These are phyloP conservation scores for Colletotrichum sp. DNA, from an alignment of 2,329 filamentous ascomycete species.

Conservation along the genomic window DNA sequence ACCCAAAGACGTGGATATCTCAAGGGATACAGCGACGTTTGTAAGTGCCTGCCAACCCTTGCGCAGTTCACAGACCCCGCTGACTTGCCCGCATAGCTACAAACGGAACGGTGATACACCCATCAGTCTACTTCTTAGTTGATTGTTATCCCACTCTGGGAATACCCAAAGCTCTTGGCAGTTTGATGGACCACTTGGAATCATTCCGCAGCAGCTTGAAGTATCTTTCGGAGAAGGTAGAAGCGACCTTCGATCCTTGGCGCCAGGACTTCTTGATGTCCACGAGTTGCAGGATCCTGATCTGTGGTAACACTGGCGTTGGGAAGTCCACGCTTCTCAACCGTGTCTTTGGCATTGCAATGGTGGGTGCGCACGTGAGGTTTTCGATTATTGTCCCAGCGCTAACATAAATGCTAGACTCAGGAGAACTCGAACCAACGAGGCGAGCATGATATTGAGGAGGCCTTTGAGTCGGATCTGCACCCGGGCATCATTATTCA, in stretches of 20 bases:
- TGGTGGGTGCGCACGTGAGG: not conserved
- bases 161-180: not conserved
- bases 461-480: slow-evolving; percentile 30
- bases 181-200: not conserved
- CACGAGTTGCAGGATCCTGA: slow-evolving; percentile 24
- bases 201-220: not conserved
- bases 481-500: slow-evolving; percentile 31
- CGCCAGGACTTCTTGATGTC: not conserved
- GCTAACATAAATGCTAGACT: slow-evolving; percentile 6
- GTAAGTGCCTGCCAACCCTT: not conserved
- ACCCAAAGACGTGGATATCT: not conserved
- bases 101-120: slow-evolving; percentile 12
- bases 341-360: slow-evolving; percentile 27
- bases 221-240: not conserved
- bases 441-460: slow-evolving; percentile 30
- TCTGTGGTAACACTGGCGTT: slow-evolving; percentile 30
- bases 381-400: too few species aligned
- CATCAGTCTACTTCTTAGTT: slow-evolving; percentile 11
- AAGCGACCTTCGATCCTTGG: not conserved
- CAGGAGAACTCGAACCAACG: slow-evolving; percentile 27
- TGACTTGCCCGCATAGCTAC: not conserved
- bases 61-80: not conserved
- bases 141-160: slow-evolving; percentile 6
- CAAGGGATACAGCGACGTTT: not conserved
- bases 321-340: slow-evolving; percentile 32